Percentiles rank a stretch among this genome's conserved stretches.
These are phyloP conservation scores for Kwoniella dendrophila DNA, from an alignment of 768 basidiomycete species.

Conservation along the genomic window DNA sequence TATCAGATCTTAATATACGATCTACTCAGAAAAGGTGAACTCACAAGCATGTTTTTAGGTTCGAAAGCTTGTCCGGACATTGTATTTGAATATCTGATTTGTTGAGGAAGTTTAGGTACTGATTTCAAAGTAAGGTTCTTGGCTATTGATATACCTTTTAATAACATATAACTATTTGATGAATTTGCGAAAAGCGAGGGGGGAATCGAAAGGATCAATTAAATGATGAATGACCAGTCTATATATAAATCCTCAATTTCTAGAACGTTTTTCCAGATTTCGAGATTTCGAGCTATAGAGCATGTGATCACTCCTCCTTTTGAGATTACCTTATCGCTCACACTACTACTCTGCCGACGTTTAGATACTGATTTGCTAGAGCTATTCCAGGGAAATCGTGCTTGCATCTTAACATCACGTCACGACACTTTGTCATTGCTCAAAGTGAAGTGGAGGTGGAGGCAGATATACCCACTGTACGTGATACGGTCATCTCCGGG, in stretches of 20 bases:
- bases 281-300: too few species aligned
- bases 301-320: too few species aligned
- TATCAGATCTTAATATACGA: not conserved
- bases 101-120: too few species aligned
- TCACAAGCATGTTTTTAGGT: conserved; percentile 48
- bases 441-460: not conserved
- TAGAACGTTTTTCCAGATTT: too few species aligned
- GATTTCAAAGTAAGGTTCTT: not conserved
- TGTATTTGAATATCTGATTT: conserved; percentile 1
- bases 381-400: not conserved
- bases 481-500: not conserved
- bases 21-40: conserved; percentile 3
- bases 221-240: too few species aligned
- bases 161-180: not conserved
- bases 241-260: too few species aligned
- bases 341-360: too few species aligned
- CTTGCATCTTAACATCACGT: not conserved
- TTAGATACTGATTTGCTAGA: not conserved
- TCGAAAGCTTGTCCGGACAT: conserved; percentile 43
- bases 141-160: not conserved
- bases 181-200: too few species aligned
- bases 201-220: too few species aligned
- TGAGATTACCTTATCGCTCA: too few species aligned
- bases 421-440: not conserved
- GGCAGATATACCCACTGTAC: not conserved